These are phyloP conservation scores for Fagus crenata DNA, from an alignment of 306 rosid genomes.

Conservation along the genomic window DNA sequence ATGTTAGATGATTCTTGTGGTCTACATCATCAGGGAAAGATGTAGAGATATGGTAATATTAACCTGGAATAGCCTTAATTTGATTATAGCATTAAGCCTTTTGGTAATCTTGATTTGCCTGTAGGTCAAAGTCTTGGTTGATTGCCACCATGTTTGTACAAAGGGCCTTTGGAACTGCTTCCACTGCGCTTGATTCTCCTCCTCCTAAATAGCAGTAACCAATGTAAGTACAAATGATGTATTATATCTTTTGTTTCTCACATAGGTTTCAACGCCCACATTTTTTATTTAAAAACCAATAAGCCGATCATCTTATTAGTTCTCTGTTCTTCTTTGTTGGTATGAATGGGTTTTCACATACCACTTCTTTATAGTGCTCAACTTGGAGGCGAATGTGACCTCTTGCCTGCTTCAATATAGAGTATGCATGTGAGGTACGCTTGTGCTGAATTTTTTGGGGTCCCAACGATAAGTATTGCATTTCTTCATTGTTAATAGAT, in stretches of 20 bases:
- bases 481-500: background rate
- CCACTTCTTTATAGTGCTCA: conserved; percentile 3
- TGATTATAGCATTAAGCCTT: conserved; percentile 8
- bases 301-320: background rate
- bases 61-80: conserved; percentile 12
- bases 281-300: background rate
- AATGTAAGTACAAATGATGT: background rate
- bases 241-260: background rate
- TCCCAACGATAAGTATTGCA: conserved; percentile 10
- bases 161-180: conserved; percentile 7
- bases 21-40: background rate
- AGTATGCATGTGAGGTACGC: background rate
- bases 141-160: conserved; percentile 9
- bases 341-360: background rate
- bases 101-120: conserved; percentile 19
- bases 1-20: background rate
- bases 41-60: background rate
- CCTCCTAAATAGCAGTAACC: background rate
- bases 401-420: background rate
- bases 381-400: background rate
- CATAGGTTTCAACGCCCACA: background rate
- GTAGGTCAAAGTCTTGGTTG: conserved; percentile 10
- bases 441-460: background rate
- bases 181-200: conserved; percentile 7
- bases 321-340: background rate